These are phyloP conservation scores for Pseudogymnoascus sp. DNA, from an alignment of 2,329 filamentous ascomycete genomes.

Conservation along the genomic window DNA sequence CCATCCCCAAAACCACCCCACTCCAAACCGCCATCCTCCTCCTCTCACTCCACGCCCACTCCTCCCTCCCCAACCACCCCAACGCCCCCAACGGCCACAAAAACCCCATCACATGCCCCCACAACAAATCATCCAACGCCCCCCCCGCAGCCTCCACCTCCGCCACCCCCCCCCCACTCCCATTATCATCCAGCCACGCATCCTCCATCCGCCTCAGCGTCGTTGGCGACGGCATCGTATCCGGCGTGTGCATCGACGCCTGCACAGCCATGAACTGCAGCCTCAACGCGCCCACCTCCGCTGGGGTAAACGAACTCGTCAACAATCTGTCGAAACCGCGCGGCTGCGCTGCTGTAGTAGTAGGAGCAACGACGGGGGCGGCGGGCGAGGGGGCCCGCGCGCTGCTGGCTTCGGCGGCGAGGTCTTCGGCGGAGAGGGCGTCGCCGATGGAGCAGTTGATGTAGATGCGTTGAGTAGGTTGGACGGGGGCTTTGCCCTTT, in stretches of 20 bases:
- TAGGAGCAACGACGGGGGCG: slow-evolving; percentile 10
- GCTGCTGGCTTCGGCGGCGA: slow-evolving; percentile 52
- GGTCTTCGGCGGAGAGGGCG: slow-evolving; percentile 57
- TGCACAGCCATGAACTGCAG: slow-evolving; percentile 86
- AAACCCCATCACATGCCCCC: slow-evolving; percentile 85
- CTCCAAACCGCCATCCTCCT: slow-evolving; percentile 81
- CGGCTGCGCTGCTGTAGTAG: slow-evolving; percentile 42
- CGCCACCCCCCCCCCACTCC: slow-evolving; percentile 32
- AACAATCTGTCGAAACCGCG: slow-evolving; percentile 85
- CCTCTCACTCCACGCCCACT: slow-evolving; percentile 76
- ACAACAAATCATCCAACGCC: slow-evolving; percentile 74
- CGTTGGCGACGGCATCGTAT: slow-evolving; percentile 75
- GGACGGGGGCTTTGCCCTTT: slow-evolving; percentile 49
- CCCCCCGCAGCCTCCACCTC: slow-evolving; percentile 30
- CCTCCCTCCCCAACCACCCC: slow-evolving; percentile 76
- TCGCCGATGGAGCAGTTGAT: slow-evolving; percentile 90
- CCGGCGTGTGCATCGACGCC: slow-evolving; percentile 71
- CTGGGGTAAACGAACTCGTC: slow-evolving; percentile 66
- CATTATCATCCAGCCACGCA: slow-evolving; percentile 73
- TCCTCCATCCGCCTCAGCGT: slow-evolving; percentile 75
- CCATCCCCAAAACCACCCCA: slow-evolving; percentile 71
- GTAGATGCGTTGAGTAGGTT: slow-evolving; percentile 54
- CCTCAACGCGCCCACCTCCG: slow-evolving; percentile 76
- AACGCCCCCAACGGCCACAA: slow-evolving; percentile 86
- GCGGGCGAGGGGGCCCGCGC: slow-evolving; percentile 16